Evolutionary conservation across 1,284 basidiomycete genomes (phyloP).

Genomic region (Ceratobasidium papillatum): DNA sequence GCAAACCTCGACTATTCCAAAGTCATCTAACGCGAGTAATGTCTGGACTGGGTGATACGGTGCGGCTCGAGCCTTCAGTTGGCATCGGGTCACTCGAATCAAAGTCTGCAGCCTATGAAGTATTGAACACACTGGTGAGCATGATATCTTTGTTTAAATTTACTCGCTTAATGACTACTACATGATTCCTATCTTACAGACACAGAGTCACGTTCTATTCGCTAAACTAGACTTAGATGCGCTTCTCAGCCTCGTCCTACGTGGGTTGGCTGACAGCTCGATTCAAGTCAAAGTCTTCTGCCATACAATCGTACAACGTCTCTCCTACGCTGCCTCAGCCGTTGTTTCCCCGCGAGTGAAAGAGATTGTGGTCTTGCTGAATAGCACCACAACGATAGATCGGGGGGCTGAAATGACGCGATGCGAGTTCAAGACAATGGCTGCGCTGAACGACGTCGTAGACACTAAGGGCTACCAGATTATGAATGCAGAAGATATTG

Average conservation of each 20-base stretch:
- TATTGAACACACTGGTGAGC: slow-evolving; percentile 91
- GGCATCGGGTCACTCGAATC: slow-evolving; percentile 65
- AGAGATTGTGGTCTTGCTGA: slow-evolving; percentile 81
- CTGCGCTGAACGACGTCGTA: slow-evolving; percentile 78
- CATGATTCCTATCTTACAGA: slow-evolving; percentile 70
- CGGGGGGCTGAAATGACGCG: slow-evolving; percentile 90
- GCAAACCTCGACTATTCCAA: too few species aligned
- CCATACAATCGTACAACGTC: slow-evolving; percentile 92
- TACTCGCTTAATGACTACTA: not conserved
- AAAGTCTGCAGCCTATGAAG: slow-evolving; percentile 97
- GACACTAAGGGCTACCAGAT: slow-evolving; percentile 59
- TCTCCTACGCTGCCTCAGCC: slow-evolving; percentile 84
- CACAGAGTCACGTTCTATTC: too few species aligned
- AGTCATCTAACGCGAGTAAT: too few species aligned
- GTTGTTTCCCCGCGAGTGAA: slow-evolving; percentile 86
- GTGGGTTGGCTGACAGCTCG: slow-evolving; percentile 85
- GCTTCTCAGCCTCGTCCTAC: slow-evolving; percentile 84
- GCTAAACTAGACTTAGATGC: slow-evolving; percentile 76
- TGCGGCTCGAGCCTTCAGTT: too few species aligned
- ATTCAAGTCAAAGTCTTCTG: slow-evolving; percentile 97
- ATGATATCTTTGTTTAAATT: not conserved
- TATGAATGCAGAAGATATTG: not conserved
- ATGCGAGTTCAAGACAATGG: slow-evolving; percentile 84
- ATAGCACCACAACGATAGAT: slow-evolving; percentile 95
- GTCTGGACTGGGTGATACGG: too few species aligned